Base-by-base conservation (phyloP, 129 eudicot genomes). In the Helichrysum umbraculigerum region DNA sequence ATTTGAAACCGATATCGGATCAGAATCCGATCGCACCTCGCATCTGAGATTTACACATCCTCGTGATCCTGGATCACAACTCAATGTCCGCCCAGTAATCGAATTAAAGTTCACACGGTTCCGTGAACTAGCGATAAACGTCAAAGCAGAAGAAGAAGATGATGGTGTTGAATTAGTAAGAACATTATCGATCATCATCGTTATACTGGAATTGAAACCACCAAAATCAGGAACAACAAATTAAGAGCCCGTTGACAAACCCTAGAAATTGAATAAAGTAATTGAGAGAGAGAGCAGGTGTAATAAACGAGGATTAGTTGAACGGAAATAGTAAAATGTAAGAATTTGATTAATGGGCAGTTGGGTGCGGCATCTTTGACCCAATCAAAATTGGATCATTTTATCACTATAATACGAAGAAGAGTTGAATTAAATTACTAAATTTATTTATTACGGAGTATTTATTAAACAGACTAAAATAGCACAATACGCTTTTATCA, bases 11-110 rank as follows among this genome's bases (percentile, higher is more conserved):
- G 82, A 57, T 57, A 74, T 71, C 19, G 51, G 52, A 6, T 50
- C 69, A 0, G 44, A 71, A 66, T 41, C 75, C 61, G 76, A 72
- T 16, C 37, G 66, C 3, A 57, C 75, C 81, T 88, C 84, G 68
- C 90, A 83, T 82, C 79, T 83, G 54, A 90, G 82, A 63, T 72
- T 81, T 15, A 79, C 61, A 71, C 73, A 35, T 30, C 52, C 17
- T 44, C 71, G 15, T 42, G 81, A 68, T 70, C 76, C 52, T 73
- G 51, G 5, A 70, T 21, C 63, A 61, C 20, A 78, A 28, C 47
- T 66, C 71, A 54, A 65, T 16, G 64, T 50, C 50, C 34, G 37
- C n/a, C 68, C 33, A 44, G 19, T 64, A 74, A 65, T 34, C 12
- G 71, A 57, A 78, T 57, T 17, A 76, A 71, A 63, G 68, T 9